Evolutionary conservation across 768 basidiomycete species (phyloP).

Genomic region (Trametes cinnabarina): DNA sequence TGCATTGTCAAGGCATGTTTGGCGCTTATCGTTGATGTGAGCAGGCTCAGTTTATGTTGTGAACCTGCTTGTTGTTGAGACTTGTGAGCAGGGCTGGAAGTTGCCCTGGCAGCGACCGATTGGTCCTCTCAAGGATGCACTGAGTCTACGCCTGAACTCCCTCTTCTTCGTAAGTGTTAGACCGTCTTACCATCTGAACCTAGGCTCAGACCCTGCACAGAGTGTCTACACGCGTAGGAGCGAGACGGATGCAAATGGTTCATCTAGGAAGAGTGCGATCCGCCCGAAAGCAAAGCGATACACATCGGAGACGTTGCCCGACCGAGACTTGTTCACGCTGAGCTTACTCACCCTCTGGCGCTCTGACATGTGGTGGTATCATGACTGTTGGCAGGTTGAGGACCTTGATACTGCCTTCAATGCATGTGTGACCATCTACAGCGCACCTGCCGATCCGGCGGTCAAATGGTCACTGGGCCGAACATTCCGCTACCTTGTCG

Average conservation of each 20-base stretch:
- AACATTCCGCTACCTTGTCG: slow-evolving; percentile 46
- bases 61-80: slow-evolving; percentile 13
- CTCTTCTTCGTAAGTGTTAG: slow-evolving; percentile 52
- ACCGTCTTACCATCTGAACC: neutral
- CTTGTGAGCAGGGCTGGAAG: slow-evolving; percentile 45
- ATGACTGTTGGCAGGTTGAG: slow-evolving; percentile 41
- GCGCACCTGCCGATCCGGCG: slow-evolving; percentile 57
- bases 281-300: slow-evolving; percentile 63
- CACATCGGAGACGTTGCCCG: slow-evolving; percentile 57
- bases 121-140: slow-evolving; percentile 42
- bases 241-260: slow-evolving; percentile 60
- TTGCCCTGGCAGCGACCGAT: slow-evolving; percentile 59
- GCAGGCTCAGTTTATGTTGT: too few species aligned
- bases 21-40: slow-evolving; percentile 65
- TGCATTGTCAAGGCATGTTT: slow-evolving; percentile 72
- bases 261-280: slow-evolving; percentile 47
- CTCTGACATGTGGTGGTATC: slow-evolving; percentile 51
- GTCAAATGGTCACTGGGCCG: slow-evolving; percentile 61
- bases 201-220: neutral
- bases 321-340: slow-evolving; percentile 68
- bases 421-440: slow-evolving; percentile 54
- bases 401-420: slow-evolving; percentile 49
- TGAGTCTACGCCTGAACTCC: slow-evolving; percentile 49
- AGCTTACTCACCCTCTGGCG: slow-evolving; percentile 73
- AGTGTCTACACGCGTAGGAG: slow-evolving; percentile 45